Percentiles rank a stretch among this genome's conserved stretches.
These are phyloP conservation scores for Cordyceps javanica DNA, from an alignment of 2,329 filamentous ascomycete species.

Conservation along the genomic window DNA sequence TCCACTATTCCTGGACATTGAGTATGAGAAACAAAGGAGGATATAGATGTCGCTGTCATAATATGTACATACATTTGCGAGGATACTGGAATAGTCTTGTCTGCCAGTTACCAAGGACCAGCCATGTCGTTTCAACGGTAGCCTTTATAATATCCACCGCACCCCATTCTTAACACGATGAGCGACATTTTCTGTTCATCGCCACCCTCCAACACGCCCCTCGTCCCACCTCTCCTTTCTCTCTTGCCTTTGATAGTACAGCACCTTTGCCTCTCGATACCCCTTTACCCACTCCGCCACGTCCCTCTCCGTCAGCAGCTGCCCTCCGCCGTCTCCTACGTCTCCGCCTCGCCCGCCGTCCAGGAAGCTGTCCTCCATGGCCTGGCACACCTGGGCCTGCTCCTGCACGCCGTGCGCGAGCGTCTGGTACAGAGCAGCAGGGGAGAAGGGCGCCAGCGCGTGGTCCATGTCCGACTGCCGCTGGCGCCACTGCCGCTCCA, in stretches of 20 bases:
- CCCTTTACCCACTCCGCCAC: slow-evolving; percentile 76
- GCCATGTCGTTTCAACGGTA: background rate
- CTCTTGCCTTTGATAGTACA: slow-evolving; percentile 76
- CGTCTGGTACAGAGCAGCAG: slow-evolving; percentile 78
- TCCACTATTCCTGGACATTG: background rate
- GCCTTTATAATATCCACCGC: background rate
- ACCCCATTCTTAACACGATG: background rate
- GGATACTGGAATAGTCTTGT: background rate
- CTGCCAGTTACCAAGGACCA: background rate
- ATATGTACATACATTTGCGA: background rate
- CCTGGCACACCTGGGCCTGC: slow-evolving; percentile 73
- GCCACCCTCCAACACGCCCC: slow-evolving; percentile 89
- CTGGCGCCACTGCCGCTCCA: slow-evolving; percentile 87
- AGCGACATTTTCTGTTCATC: slow-evolving; percentile 42
- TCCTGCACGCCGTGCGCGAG: slow-evolving; percentile 71
- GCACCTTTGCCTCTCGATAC: slow-evolving; percentile 72
- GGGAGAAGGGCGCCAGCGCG: slow-evolving; percentile 77
- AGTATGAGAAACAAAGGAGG: background rate
- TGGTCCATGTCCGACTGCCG: slow-evolving; percentile 87
- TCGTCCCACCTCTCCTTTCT: slow-evolving; percentile 94
- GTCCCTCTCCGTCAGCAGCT: slow-evolving; percentile 67
- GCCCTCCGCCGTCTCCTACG: slow-evolving; percentile 22
- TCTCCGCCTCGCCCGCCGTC: slow-evolving; percentile 45
- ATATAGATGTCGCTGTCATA: background rate
- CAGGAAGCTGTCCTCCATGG: slow-evolving; percentile 88